Conservation (phyloP, 2,329 filamentous ascomycete species). For the Leptodontidium sp. region DNA sequence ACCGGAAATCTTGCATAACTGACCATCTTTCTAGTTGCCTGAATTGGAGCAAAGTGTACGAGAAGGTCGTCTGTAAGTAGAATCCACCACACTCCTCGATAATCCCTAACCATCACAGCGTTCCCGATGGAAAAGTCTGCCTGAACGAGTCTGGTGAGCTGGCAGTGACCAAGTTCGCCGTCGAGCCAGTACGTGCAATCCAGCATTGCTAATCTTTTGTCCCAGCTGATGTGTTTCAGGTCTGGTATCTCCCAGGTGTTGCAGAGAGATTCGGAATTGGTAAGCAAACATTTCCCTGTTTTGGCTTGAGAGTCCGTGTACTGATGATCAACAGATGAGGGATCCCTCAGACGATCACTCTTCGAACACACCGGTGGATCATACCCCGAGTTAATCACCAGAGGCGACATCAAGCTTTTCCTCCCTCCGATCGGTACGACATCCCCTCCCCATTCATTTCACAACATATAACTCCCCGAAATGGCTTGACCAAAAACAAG, state of each 20-base stretch:
- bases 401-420: constrained; percentile 94
- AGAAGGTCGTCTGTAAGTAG: constrained; percentile 71
- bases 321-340: constrained; percentile 89
- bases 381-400: constrained; percentile 95
- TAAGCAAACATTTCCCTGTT: constrained; percentile 21
- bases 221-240: constrained; percentile 48
- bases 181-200: constrained; percentile 78
- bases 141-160: constrained; percentile 87
- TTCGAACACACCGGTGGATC: constrained; percentile 97
- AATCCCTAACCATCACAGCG: constrained; percentile 36
- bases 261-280: constrained; percentile 89
- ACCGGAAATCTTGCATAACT: background rate
- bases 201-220: constrained; percentile 76
- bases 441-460: constrained; percentile 61
- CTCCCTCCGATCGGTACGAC: constrained; percentile 91
- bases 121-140: constrained; percentile 83
- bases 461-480: background rate
- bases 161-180: constrained; percentile 94
- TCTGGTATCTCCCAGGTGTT: constrained; percentile 87
- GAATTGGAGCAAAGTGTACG: constrained; percentile 91
- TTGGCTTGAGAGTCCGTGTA: constrained; percentile 42
- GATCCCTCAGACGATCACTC: constrained; percentile 81
- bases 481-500: constrained; percentile 20
- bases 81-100: background rate
- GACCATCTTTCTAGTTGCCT: constrained; percentile 64